Evolutionary conservation across 169 alveolate genomes (phyloP), one percentile per base, ranked within the genome.

Genomic region (Eimeria sp.): DNA sequence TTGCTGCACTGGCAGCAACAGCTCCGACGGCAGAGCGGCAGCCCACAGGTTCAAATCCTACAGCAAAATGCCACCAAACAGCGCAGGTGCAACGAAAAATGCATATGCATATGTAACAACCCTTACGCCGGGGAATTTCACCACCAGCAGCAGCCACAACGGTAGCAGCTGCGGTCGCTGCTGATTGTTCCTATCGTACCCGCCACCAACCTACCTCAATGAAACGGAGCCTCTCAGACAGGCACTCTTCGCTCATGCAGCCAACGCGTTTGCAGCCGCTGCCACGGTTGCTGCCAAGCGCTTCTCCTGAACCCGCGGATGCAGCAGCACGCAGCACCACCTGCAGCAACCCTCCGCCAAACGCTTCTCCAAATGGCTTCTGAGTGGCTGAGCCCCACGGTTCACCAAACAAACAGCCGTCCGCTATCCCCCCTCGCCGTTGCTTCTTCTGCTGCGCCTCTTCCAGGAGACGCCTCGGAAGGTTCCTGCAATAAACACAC

Each of bases 321-420:
- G 57, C 92, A 58, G 92, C 92, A 54, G 92, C 92, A 14, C 92
- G 92, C 92, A 86, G 57, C 75, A 61, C 30, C 80, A 86, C 65
- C 80, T 86, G 65, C 92, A 86, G 80, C 76, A 86, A 25, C 34
- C 73, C 58, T 14, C 27, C 27, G 34, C 40, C 92, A n/a, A 86
- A 27, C 9, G 82, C 78, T 6, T 86, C 63, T 86, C 63, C 58
- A 34, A 61, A 80, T n/a, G 65, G 16, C 30, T 58, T 47, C 58
- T n/a, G 27, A 25, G 49, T 58, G 45, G 63, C 75, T 49, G 47
- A n/a, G n/a, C 92, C 49, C 92, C 80, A 58, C 4, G 49, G 65
- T 9, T 34, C 40, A n/a, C 80, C 90, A 14, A 34, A 40, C 34
- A 34, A 27, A 25, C 80, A 70, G 61, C 18, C 11, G 80, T 34